Percentiles rank a stretch among this genome's conserved stretches.
phyloP scores from a whole-genome alignment of 352 stramenopile genomes.

The Phytophthora capsici region DNA sequence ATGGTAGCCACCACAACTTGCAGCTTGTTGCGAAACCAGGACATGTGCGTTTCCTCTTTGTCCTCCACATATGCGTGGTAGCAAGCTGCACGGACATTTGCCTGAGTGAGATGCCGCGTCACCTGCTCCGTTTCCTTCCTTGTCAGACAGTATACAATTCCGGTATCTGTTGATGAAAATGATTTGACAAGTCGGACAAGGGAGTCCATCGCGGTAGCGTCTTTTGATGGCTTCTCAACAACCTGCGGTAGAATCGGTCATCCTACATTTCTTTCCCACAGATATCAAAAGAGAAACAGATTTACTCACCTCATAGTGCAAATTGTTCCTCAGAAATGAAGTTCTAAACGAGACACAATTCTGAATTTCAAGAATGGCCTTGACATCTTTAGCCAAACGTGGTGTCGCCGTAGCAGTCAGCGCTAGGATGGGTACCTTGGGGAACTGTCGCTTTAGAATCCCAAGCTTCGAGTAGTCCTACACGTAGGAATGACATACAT shows the following conservation, averaged over 20 bases:
- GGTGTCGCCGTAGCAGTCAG: conserved; percentile 90
- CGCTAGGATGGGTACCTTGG: conserved; percentile 90
- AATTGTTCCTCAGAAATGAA: conserved; percentile 91
- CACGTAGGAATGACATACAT: conserved; percentile 2
- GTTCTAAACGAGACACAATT: conserved; percentile 88
- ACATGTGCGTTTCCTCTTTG: conserved; percentile 70
- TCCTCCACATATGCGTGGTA: conserved; percentile 90
- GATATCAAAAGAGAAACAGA: no score
- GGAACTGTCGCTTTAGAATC: conserved; percentile 91
- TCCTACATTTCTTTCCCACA: no score
- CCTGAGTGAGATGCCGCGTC: conserved; percentile 67
- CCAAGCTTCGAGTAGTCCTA: conserved; percentile 94
- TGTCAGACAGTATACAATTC: conserved; percentile 94
- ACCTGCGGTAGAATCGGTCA: conserved; percentile 28
- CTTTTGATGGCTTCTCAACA: conserved; percentile 53
- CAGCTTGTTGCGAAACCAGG: conserved; percentile 58
- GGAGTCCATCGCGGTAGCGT: conserved; percentile 53
- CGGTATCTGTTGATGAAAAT: conserved; percentile 58
- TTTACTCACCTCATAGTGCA: conserved; percentile 85
- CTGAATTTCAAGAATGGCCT: conserved; percentile 75
- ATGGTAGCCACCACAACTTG: conserved; percentile 94
- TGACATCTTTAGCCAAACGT: conserved; percentile 74
- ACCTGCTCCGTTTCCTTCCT: conserved; percentile 93
- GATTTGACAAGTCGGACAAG: conserved; percentile 85
- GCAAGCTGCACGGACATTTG: conserved; percentile 79